A percentile compares a stretch with the other conserved stretches of the same genome.
phyloP scores from a whole-genome alignment of 805 yeast species.

The Tetrapisispora phaffii region DNA sequence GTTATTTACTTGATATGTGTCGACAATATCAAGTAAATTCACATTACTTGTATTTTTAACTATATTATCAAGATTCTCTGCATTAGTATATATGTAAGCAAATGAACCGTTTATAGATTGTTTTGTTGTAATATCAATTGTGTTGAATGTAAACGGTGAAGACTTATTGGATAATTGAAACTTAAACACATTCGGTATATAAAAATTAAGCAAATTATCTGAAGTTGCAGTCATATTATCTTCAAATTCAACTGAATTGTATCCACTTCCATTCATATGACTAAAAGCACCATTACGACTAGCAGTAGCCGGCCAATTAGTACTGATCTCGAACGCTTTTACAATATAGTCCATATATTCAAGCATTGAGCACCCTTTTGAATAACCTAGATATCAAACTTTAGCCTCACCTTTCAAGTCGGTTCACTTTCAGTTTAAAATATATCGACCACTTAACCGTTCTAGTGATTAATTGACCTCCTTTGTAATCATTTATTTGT shows the following conservation, averaged over 20 bases:
- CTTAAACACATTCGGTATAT: slow-evolving; percentile 55
- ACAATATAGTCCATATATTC: slow-evolving; percentile 82
- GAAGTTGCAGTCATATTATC: slow-evolving; percentile 69
- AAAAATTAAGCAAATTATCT: slow-evolving; percentile 57
- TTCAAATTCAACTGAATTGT: slow-evolving; percentile 16
- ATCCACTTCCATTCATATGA: neutral
- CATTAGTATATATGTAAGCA: slow-evolving; percentile 62
- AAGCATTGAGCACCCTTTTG: slow-evolving; percentile 39
- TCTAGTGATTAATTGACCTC: no score
- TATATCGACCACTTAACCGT: no score
- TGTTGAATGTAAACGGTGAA: slow-evolving; percentile 59
- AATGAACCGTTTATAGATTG: slow-evolving; percentile 69
- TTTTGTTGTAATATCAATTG: slow-evolving; percentile 49
- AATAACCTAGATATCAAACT: neutral
- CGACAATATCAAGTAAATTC: slow-evolving; percentile 54
- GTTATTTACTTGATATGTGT: slow-evolving; percentile 55
- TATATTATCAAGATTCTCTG: slow-evolving; percentile 44
- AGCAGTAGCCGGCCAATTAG: slow-evolving; percentile 58
- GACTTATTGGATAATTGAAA: slow-evolving; percentile 63
- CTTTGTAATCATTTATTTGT: no score
- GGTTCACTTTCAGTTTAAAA: neutral
- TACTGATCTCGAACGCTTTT: slow-evolving; percentile 54
- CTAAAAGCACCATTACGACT: slow-evolving; percentile 29
- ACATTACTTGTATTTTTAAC: slow-evolving; percentile 39
- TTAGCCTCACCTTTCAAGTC: neutral